These are phyloP conservation scores for Spathaspora boniae DNA, from an alignment of 805 yeast genomes.

Conservation along the genomic window DNA sequence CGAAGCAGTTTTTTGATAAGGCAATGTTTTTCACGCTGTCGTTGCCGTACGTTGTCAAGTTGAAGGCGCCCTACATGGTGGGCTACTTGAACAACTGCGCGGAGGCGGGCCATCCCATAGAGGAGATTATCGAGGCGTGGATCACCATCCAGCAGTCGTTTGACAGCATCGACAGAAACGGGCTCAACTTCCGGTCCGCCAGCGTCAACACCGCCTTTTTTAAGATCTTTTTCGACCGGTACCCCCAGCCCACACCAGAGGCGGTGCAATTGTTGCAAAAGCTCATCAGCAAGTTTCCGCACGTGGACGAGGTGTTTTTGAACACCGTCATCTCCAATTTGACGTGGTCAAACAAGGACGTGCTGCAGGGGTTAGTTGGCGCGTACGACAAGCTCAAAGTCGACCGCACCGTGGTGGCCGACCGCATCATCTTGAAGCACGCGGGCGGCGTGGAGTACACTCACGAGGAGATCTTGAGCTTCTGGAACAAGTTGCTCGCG, in stretches of 20 bases:
- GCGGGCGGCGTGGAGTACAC: slow-evolving; percentile 59
- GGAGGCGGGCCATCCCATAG: slow-evolving; percentile 54
- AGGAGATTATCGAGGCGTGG: slow-evolving; percentile 62
- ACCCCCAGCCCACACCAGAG: slow-evolving; percentile 47
- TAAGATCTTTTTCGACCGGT: slow-evolving; percentile 60
- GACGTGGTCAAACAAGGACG: slow-evolving; percentile 64
- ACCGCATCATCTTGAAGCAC: slow-evolving; percentile 70
- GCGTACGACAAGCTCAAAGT: slow-evolving; percentile 58
- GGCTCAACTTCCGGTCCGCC: slow-evolving; percentile 67
- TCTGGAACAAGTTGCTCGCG: slow-evolving; percentile 52
- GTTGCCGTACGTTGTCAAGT: slow-evolving; percentile 67
- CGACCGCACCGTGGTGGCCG: slow-evolving; percentile 62
- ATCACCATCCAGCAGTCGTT: slow-evolving; percentile 41
- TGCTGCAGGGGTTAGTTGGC: slow-evolving; percentile 59
- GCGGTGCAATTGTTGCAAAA: slow-evolving; percentile 55
- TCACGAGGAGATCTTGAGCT: slow-evolving; percentile 47
- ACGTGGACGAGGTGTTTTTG: slow-evolving; percentile 75
- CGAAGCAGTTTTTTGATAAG: slow-evolving; percentile 70
- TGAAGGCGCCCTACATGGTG: slow-evolving; percentile 72
- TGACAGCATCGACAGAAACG: slow-evolving; percentile 41
- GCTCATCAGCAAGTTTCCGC: slow-evolving; percentile 54
- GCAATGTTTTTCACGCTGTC: slow-evolving; percentile 53
- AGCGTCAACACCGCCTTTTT: slow-evolving; percentile 69
- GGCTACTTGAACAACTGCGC: slow-evolving; percentile 60
- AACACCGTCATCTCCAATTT: slow-evolving; percentile 70